Evolutionary conservation across 208 protist species (phyloP).

Genomic region (Phytomonas serpens): DNA sequence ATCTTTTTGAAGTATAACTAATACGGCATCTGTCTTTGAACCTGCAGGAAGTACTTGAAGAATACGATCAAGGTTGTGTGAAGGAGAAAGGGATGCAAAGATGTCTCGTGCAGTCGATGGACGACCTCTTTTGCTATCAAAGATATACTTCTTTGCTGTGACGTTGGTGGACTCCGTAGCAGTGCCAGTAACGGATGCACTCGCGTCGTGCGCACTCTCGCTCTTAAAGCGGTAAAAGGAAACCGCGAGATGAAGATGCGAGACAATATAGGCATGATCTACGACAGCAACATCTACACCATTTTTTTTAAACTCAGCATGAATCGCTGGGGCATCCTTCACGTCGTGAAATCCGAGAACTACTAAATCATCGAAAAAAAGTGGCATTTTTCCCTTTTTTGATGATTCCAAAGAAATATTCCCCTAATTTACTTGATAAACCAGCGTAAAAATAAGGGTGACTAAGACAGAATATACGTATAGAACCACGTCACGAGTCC

Average conservation of each 20-base stretch:
- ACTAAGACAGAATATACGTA: not conserved
- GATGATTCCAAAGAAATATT: not conserved
- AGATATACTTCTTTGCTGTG: conserved; percentile 1
- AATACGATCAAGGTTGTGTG: conserved; percentile 54
- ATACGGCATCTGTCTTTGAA: conserved; percentile 34
- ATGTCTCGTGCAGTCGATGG: conserved; percentile 25
- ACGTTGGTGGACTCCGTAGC: conserved; percentile 3
- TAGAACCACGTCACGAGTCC: not conserved
- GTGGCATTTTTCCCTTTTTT: conserved; percentile 9
- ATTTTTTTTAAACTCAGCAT: conserved; percentile 30
- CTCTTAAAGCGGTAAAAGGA: conserved; percentile 42
- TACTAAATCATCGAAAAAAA: conserved; percentile 25
- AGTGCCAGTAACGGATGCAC: not conserved
- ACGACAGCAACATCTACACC: conserved; percentile 59
- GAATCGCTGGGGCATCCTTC: conserved; percentile 25
- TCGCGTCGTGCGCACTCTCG: not conserved
- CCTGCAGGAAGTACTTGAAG: conserved; percentile 39
- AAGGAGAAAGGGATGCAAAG: conserved; percentile 49
- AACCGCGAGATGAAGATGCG: conserved; percentile 49
- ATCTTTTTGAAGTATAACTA: conserved; percentile 20
- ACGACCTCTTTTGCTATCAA: not conserved
- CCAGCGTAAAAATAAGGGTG: not conserved
- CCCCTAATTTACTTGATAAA: not conserved
- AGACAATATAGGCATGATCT: conserved; percentile 60
- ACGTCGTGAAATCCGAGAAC: conserved; percentile 49